These are phyloP conservation scores for Binderoboletus segoi DNA, from an alignment of 1,284 basidiomycete species.

Conservation along the genomic window DNA sequence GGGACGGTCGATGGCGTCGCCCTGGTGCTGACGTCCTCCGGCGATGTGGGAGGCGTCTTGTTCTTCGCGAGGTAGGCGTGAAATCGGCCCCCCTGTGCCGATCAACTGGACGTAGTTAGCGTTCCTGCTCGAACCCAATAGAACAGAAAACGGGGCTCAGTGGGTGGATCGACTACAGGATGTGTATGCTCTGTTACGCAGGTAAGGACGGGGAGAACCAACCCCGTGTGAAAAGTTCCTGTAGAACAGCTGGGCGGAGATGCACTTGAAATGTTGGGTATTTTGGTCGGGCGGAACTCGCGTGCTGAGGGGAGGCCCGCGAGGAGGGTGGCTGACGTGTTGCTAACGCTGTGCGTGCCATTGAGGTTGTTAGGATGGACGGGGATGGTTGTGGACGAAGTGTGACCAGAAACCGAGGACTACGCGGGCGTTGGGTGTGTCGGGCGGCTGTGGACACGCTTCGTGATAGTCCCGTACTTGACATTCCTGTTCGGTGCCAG, in stretches of 20 bases:
- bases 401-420: constrained; percentile 40
- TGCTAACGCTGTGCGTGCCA: constrained; percentile 5
- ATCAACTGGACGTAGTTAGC: constrained; percentile 17
- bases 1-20: neutral
- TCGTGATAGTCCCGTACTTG: no score
- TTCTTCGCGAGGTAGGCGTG: constrained; percentile 32
- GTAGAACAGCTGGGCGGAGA: constrained; percentile 38
- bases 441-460: constrained; percentile 39
- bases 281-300: constrained; percentile 28
- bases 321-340: constrained; percentile 3
- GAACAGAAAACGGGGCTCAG: neutral
- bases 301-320: constrained; percentile 34
- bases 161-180: no score
- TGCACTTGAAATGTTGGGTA: constrained; percentile 29
- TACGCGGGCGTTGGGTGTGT: constrained; percentile 35
- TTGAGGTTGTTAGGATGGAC: constrained; percentile 2
- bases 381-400: constrained; percentile 36
- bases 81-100: constrained; percentile 34
- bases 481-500: neutral
- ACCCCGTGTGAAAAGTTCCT: constrained; percentile 42
- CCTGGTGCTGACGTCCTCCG: neutral
- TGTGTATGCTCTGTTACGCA: no score
- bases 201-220: constrained; percentile 13
- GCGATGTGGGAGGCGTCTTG: constrained; percentile 14
- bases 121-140: neutral